Base-by-base conservation (phyloP, 2,329 filamentous ascomycete genomes). In the Aureobasidium uvarum region DNA sequence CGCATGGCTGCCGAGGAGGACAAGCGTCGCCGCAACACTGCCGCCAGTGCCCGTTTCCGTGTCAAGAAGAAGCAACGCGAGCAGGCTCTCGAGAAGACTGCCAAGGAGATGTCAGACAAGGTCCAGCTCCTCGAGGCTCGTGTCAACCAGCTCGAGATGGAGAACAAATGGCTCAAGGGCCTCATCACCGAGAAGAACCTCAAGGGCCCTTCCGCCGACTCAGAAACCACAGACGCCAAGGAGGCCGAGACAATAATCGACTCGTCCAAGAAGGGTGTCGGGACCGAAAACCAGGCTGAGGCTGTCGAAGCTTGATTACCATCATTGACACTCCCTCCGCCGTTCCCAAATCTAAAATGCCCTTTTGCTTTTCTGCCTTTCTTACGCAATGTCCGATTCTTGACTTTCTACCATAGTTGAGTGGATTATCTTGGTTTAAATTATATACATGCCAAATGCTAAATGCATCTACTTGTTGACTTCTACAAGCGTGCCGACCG, bases 1-100 rank as follows among this genome's bases (percentile, higher is more conserved):
- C 79, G 81, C 67, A 62, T 78, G 43, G 80, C 80, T 36, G 81
- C 81, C 10, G 81, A 83, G 67, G 81, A 83, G 70, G 81, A 83
- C 75, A 83, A 83, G 74, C 80, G 81, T 56, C 79, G 81, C 39
- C 79, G 81, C 67, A 83, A 83, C 74, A 83, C 81, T 1, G 81
- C 81, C 45, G 81, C 81, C n/a, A 80, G 77, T 65, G 81, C 81
- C 18, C 79, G 81, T 50, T 83, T 83, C 78, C 79, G 81, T 54
- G 77, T 83, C 67, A 83, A 83, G 77, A 83, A 83, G 80, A 83
- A 83, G 79, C 80, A 83, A 72, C 79, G 81, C 52, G 81, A 83
- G 72, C 79, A 81, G 69, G 79, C 77, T 10, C 77, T 83, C 50
- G 81, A 83, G 76, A 80, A 81, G 75, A 77, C 77, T 23, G 77